phyloP scores from a whole-genome alignment of 768 basidiomycete genomes.

The Fibroporia radiculosa region DNA sequence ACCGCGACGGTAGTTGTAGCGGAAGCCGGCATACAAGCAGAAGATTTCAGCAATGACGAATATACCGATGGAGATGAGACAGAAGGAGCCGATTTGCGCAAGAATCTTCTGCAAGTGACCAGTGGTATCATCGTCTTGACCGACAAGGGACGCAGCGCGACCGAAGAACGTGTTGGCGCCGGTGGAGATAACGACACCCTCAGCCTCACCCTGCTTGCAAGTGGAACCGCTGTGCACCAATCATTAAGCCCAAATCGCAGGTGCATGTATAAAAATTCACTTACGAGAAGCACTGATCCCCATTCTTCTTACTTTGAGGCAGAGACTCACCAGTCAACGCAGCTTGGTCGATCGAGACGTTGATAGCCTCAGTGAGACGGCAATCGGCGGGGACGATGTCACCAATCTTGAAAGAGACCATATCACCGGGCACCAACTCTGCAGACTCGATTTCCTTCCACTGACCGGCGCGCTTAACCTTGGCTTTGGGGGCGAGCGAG shows the following conservation, averaged over 20 bases:
- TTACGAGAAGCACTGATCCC: slow-evolving; percentile 97
- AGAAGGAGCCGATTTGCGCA: slow-evolving; percentile 97
- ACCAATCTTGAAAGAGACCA: slow-evolving; percentile 98
- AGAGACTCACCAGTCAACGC: slow-evolving; percentile 97
- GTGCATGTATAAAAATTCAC: slow-evolving; percentile 26
- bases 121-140: slow-evolving; percentile 94
- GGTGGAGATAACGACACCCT: slow-evolving; percentile 97
- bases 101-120: slow-evolving; percentile 99
- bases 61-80: slow-evolving; percentile 90
- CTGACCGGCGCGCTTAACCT: slow-evolving; percentile 75
- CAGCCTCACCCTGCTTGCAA: slow-evolving; percentile 98
- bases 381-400: slow-evolving; percentile 98
- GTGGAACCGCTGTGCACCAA: slow-evolving; percentile 69
- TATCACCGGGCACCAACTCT: slow-evolving; percentile 88
- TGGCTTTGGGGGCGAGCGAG: slow-evolving; percentile 95
- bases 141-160: slow-evolving; percentile 95
- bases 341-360: slow-evolving; percentile 97
- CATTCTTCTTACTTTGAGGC: slow-evolving; percentile 84
- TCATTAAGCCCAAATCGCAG: slow-evolving; percentile 5
- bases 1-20: slow-evolving; percentile 85
- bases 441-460: slow-evolving; percentile 93
- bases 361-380: slow-evolving; percentile 93
- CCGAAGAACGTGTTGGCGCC: slow-evolving; percentile 99
- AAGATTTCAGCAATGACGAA: slow-evolving; percentile 94
- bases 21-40: slow-evolving; percentile 89